Percentiles rank a stretch among this genome's conserved stretches.
These are phyloP conservation scores for Colletotrichum graminicola DNA, from an alignment of 2,329 filamentous ascomycete species.

Conservation along the genomic window DNA sequence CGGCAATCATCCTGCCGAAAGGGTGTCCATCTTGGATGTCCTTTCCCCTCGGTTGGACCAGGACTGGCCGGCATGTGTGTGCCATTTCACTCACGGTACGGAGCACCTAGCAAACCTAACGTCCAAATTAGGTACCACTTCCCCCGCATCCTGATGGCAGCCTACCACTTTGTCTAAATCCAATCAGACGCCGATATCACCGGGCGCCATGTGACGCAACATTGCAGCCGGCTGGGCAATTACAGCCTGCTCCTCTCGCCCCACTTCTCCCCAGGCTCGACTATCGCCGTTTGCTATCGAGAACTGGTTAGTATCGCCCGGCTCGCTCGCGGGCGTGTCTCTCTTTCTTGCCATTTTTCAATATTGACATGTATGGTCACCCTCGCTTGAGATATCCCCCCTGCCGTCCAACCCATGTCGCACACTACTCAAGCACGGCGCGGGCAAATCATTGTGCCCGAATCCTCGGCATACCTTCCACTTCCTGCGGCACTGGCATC, in stretches of 20 bases:
- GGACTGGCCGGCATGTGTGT: neutral
- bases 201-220: constrained; percentile 40
- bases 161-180: constrained; percentile 20
- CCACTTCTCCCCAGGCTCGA: neutral
- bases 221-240: constrained; percentile 30
- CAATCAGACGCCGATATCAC: constrained; percentile 35
- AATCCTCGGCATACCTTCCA: constrained; percentile 30
- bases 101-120: neutral
- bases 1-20: constrained; percentile 20
- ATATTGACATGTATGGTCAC: constrained; percentile 1
- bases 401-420: constrained; percentile 18
- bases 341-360: constrained; percentile 4
- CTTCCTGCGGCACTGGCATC: constrained; percentile 21
- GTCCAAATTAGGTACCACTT: constrained; percentile 29
- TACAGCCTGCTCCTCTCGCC: neutral
- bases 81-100: constrained; percentile 21
- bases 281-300: neutral
- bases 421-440: constrained; percentile 1
- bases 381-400: constrained; percentile 2
- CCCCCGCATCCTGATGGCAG: constrained; percentile 37
- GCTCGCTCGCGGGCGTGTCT: neutral
- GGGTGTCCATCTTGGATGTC: neutral
- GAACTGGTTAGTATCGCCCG: neutral
- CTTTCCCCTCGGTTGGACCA: neutral
- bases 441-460: constrained; percentile 26